phyloP scores from a whole-genome alignment of 345 rosid genomes.

The Psidium guajava region DNA sequence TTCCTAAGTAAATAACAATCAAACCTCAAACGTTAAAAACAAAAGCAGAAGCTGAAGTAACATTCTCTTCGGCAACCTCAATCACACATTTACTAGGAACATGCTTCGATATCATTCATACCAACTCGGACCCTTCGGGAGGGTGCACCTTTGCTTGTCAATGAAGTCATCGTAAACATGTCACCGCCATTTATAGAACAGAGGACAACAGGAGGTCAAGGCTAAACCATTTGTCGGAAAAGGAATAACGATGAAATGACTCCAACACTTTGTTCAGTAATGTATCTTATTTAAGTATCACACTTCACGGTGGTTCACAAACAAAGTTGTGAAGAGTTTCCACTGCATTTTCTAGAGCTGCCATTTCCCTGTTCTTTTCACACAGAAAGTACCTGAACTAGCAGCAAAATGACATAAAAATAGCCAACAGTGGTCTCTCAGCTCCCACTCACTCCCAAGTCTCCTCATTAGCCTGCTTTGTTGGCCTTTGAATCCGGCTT shows the following conservation, averaged over 20 bases:
- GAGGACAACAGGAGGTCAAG: not conserved
- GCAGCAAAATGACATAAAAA: not conserved
- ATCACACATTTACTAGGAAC: not conserved
- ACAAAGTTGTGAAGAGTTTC: not conserved
- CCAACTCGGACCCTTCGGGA: not conserved
- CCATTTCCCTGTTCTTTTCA: not conserved
- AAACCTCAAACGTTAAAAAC: not conserved
- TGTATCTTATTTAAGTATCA: not conserved
- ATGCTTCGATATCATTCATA: not conserved
- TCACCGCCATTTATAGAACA: not conserved
- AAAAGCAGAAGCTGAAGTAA: not conserved
- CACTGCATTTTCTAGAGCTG: not conserved
- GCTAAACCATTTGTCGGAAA: not conserved
- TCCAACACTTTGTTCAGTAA: not conserved
- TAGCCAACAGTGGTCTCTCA: not conserved
- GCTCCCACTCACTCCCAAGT: not conserved
- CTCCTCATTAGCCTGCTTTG: constrained; percentile 5
- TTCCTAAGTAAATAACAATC: not conserved
- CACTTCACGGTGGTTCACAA: not conserved
- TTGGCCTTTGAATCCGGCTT: constrained; percentile 15
- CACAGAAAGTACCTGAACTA: not conserved
- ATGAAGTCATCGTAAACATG: not conserved
- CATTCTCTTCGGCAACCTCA: not conserved
- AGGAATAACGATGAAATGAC: not conserved
- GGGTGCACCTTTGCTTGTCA: not conserved